Percentiles rank a stretch among this genome's conserved stretches.
These are phyloP conservation scores for Erodium maritimum DNA, from an alignment of 345 rosid species.

Conservation along the genomic window DNA sequence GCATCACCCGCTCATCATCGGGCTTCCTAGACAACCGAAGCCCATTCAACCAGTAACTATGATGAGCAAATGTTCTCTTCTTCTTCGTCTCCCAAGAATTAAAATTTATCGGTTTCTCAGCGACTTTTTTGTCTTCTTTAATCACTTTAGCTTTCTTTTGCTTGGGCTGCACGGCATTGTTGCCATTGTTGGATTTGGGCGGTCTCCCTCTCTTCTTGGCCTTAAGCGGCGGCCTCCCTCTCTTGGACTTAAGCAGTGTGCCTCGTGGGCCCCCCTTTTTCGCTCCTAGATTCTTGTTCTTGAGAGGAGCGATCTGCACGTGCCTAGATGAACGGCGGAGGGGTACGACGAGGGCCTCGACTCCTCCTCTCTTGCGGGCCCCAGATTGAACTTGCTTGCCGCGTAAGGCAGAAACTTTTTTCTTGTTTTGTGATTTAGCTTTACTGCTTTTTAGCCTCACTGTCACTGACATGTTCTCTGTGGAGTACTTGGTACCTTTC, in stretches of 20 bases:
- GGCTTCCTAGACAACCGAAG: conserved; percentile 56
- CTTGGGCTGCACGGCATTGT: neutral
- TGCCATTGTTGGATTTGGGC: neutral
- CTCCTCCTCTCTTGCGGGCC: conserved; percentile 35
- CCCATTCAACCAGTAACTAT: conserved; percentile 81
- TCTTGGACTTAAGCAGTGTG: conserved; percentile 13
- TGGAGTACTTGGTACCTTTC: conserved; percentile 22
- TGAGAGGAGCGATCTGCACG: conserved; percentile 30
- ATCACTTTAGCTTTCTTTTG: conserved; percentile 16
- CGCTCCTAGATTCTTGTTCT: conserved; percentile 22
- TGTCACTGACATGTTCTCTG: conserved; percentile 24
- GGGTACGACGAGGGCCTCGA: conserved; percentile 40
- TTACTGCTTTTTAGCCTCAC: conserved; percentile 13
- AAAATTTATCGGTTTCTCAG: conserved; percentile 25
- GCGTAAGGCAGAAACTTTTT: conserved; percentile 27
- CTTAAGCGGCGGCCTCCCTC: conserved; percentile 16
- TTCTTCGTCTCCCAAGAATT: conserved; percentile 24
- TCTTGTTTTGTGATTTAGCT: conserved; percentile 24
- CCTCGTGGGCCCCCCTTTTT: conserved; percentile 36
- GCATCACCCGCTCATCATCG: conserved; percentile 52
- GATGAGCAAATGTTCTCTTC: conserved; percentile 44
- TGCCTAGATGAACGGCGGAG: conserved; percentile 77
- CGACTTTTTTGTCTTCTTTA: conserved; percentile 31
- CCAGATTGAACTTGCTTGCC: neutral
- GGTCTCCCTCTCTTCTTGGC: conserved; percentile 24